Conservation (phyloP, 2,329 filamentous ascomycete species). For the Pseudofabraea citricarpa region DNA sequence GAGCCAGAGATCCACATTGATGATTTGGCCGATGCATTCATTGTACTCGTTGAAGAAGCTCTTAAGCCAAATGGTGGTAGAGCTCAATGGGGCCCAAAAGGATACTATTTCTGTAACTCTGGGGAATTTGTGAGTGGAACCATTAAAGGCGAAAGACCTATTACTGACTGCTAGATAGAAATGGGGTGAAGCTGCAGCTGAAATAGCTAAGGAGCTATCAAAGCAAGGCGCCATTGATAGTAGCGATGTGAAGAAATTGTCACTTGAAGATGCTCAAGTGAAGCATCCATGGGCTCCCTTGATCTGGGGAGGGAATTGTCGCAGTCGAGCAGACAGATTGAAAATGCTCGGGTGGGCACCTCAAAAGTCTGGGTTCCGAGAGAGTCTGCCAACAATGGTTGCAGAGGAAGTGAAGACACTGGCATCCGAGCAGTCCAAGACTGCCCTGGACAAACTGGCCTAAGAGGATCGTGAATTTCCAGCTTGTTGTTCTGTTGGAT, state of each 20-base stretch:
- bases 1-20: constrained; percentile 42
- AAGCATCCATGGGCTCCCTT: constrained; percentile 22
- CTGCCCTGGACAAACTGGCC: too few species aligned
- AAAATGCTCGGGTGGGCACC: constrained; percentile 19
- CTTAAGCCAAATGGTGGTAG: constrained; percentile 34
- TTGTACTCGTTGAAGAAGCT: constrained; percentile 47
- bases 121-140: constrained; percentile 34
- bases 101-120: constrained; percentile 54
- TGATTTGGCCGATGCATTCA: constrained; percentile 48
- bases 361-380: constrained; percentile 10
- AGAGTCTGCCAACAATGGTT: constrained; percentile 18
- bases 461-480: too few species aligned
- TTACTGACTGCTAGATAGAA: too few species aligned
- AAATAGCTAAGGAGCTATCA: constrained; percentile 40
- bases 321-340: constrained; percentile 16
- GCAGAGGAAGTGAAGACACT: constrained; percentile 14
- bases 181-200: constrained; percentile 45
- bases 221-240: constrained; percentile 39
- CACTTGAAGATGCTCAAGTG: constrained; percentile 13
- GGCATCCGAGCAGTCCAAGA: too few species aligned
- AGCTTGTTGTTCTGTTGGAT: too few species aligned
- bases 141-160: too few species aligned
- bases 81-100: constrained; percentile 45
- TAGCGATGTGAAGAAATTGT: constrained; percentile 17
- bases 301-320: constrained; percentile 23